Evolutionary conservation across 768 basidiomycete species (phyloP), one percentile per base, ranked within the genome.

Genomic region (Xanthoconium stramineum): DNA sequence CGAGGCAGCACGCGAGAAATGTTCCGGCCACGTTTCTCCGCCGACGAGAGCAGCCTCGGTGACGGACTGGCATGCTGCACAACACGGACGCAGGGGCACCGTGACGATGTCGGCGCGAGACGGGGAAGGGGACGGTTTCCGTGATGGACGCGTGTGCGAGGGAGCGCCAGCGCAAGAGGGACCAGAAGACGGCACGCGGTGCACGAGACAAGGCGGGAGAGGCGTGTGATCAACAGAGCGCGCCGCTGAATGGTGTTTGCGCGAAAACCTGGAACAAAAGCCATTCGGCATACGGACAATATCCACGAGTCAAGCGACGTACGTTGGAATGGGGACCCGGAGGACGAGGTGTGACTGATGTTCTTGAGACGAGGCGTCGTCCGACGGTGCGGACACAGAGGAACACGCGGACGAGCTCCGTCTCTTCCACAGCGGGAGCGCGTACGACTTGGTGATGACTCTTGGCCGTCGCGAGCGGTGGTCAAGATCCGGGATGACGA

Each of bases 31-130:
- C 1, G 76, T 68, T 20, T 81, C 80, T 33, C 84, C 86, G 60
- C 81, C 73, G 40, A 75, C 67, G 37, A 81, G 63, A 47, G 76
- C 80, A 52, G 81, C 76, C 43, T 90, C 88, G 3, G 82, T 85
- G 56, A 77, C 76, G 36, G 70, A 67, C 39, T 81, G 77, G 64
- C 89, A 91, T 44, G 83, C 79, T 10, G 77, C 68, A 63, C 89
- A 91, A 69, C 89, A 91, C 13, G 83, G 76, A 42, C 89, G 83
- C 15, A 91, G 73, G 8, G 89, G 89, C 1, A 91, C 70, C 0
- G 85, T 89, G 32, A 75, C 59, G 28, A 70, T 57, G 39, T 77
- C 69, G 15, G 78, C 61, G 19, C 72, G 75, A 47, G 75, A 74
- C 30, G 78, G 75, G 44, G 67, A 69, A 56, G 56, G 63, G 52